These are phyloP conservation scores for Botryotinia convoluta DNA, from an alignment of 2,329 filamentous ascomycete genomes.

Conservation along the genomic window DNA sequence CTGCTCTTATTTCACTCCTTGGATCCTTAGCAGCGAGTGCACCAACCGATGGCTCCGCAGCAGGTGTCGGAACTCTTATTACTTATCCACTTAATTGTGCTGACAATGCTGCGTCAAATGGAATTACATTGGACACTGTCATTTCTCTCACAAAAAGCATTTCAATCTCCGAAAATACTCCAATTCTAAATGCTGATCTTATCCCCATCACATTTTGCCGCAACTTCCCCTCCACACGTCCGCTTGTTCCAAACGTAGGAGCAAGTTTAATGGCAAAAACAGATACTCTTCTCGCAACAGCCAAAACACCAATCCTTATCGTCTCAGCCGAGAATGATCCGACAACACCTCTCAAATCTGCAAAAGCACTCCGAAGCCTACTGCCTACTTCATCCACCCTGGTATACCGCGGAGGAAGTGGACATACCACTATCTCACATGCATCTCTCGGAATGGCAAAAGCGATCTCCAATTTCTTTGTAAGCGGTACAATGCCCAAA, in stretches of 20 bases:
- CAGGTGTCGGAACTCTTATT: background rate
- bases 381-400: constrained; percentile 23
- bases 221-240: constrained; percentile 25
- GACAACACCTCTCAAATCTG: constrained; percentile 23
- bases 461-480: background rate
- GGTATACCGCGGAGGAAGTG: constrained; percentile 22
- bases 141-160: constrained; percentile 24
- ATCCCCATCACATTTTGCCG: constrained; percentile 26
- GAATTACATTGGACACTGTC: constrained; percentile 20
- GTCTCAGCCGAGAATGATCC: constrained; percentile 24
- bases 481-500: background rate
- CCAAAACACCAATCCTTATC: constrained; percentile 23
- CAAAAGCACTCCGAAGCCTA: constrained; percentile 20
- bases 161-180: constrained; percentile 23
- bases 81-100: constrained; percentile 19
- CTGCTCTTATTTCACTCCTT: constrained; percentile 3
- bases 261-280: constrained; percentile 1
- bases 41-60: background rate
- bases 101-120: constrained; percentile 24
- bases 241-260: constrained; percentile 18
- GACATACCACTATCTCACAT: constrained; percentile 17
- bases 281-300: constrained; percentile 5
- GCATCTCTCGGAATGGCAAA: constrained; percentile 17
- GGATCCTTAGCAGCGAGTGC: background rate
- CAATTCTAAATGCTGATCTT: constrained; percentile 23